phyloP scores from a whole-genome alignment of 148 eudicot genomes.

The Polygonum aviculare region DNA sequence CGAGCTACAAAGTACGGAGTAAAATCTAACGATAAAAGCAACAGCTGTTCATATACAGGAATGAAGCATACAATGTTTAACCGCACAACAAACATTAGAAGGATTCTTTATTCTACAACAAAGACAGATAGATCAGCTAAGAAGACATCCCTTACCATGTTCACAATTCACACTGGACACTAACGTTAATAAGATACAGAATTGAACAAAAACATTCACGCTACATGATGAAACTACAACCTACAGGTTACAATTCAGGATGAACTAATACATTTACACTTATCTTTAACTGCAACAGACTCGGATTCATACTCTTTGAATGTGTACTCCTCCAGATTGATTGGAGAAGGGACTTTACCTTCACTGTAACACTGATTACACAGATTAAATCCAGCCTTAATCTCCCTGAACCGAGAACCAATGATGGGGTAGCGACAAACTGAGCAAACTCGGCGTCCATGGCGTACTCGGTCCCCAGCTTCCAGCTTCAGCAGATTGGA shows the following conservation, averaged over 20 bases:
- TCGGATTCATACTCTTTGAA: conserved; percentile 81
- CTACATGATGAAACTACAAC: conserved; percentile 6
- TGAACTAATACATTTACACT: conserved; percentile 50
- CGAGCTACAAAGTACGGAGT: not conserved
- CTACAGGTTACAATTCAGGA: not conserved
- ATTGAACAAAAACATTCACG: not conserved
- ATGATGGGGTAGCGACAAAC: conserved; percentile 88
- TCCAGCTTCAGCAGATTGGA: conserved; percentile 74
- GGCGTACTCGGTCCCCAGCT: conserved; percentile 73
- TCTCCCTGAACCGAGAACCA: conserved; percentile 85
- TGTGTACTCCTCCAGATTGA: conserved; percentile 69
- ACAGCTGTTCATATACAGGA: not conserved
- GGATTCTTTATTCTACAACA: conserved; percentile 7
- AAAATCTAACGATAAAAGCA: not conserved
- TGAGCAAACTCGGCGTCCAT: conserved; percentile 59
- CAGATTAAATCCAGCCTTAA: conserved; percentile 62
- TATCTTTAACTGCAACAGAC: conserved; percentile 76
- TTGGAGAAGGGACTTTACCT: conserved; percentile 83
- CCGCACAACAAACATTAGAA: not conserved
- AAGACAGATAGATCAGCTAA: not conserved
- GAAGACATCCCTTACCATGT: not conserved
- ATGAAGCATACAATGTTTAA: not conserved
- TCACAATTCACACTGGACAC: not conserved
- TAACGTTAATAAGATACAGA: conserved; percentile 6
- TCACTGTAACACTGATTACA: conserved; percentile 87